Conservation (phyloP, 2,329 filamentous ascomycete genomes). For the Aaosphaeria pasadenensis region DNA sequence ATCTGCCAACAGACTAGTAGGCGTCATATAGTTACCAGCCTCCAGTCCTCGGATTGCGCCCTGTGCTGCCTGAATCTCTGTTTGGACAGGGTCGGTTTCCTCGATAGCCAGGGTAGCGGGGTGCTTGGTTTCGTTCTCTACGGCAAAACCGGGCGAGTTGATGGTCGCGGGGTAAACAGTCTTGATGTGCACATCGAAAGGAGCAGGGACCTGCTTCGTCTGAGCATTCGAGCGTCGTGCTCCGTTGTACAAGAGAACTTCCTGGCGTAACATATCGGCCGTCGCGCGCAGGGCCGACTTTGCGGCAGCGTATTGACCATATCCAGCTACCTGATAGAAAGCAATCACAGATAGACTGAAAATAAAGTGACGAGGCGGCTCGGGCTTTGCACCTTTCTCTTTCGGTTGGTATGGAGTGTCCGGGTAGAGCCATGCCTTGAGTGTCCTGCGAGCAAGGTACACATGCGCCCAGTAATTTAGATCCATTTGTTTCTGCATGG, state of each 20-base stretch:
- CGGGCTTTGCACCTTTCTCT: slow-evolving; percentile 15
- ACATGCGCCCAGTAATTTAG: slow-evolving; percentile 85
- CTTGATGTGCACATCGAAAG: slow-evolving; percentile 73
- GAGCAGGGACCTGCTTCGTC: slow-evolving; percentile 38
- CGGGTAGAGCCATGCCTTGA: slow-evolving; percentile 68
- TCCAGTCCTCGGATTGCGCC: slow-evolving; percentile 72
- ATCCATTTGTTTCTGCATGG: slow-evolving; percentile 78
- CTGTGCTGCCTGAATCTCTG: slow-evolving; percentile 72
- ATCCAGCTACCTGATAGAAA: slow-evolving; percentile 76
- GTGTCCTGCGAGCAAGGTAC: slow-evolving; percentile 78
- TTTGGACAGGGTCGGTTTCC: slow-evolving; percentile 75
- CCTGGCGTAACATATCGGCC: slow-evolving; percentile 78
- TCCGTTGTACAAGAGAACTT: slow-evolving; percentile 81
- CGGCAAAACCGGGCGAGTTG: slow-evolving; percentile 67
- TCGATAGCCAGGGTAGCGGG: slow-evolving; percentile 76
- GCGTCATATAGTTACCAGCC: slow-evolving; percentile 74
- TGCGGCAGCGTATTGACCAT: slow-evolving; percentile 76
- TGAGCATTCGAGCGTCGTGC: slow-evolving; percentile 38
- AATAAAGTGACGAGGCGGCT: slow-evolving; percentile 70
- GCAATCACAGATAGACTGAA: slow-evolving; percentile 78
- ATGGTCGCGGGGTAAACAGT: slow-evolving; percentile 85
- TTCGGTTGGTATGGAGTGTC: slow-evolving; percentile 36
- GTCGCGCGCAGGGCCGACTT: slow-evolving; percentile 84
- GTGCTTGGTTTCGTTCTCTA: slow-evolving; percentile 78
- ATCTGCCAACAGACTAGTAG: slow-evolving; percentile 69